phyloP scores from a whole-genome alignment of 768 basidiomycete genomes.

The Mycena filopes region DNA sequence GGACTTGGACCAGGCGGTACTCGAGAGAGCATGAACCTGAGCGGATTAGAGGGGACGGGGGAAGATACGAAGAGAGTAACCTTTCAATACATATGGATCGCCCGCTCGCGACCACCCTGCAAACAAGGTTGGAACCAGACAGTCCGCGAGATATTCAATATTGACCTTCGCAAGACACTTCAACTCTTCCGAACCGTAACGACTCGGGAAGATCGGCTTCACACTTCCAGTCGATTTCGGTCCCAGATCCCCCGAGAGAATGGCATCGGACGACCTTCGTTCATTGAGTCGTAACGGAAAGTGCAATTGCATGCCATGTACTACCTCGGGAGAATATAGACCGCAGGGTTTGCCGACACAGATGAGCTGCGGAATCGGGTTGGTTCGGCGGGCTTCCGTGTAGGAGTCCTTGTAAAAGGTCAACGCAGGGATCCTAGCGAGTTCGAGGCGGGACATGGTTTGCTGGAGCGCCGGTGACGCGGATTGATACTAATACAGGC shows the following conservation, averaged over 20 bases:
- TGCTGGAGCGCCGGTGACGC: constrained; percentile 16
- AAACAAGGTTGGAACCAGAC: neutral
- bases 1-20: constrained; percentile 82
- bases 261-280: constrained; percentile 76
- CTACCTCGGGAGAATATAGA: constrained; percentile 74
- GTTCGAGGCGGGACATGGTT: constrained; percentile 74
- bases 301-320: neutral
- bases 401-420: constrained; percentile 78
- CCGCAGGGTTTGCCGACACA: constrained; percentile 86
- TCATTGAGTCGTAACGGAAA: neutral
- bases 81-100: constrained; percentile 87
- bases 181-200: constrained; percentile 85
- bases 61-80: constrained; percentile 45
- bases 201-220: constrained; percentile 89
- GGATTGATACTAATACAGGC: neutral
- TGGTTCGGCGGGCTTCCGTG: constrained; percentile 74
- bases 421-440: constrained; percentile 77
- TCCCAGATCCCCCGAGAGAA: constrained; percentile 80
- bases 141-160: neutral
- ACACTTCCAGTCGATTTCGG: constrained; percentile 96
- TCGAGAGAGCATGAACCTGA: constrained; percentile 89
- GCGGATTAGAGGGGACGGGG: neutral
- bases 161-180: constrained; percentile 80
- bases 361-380: constrained; percentile 79
- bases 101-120: constrained; percentile 83